A percentile compares a stretch with the other conserved stretches of the same genome.
Conservation (phyloP, 306 rosid genomes). For the Lathyrus sativus region DNA sequence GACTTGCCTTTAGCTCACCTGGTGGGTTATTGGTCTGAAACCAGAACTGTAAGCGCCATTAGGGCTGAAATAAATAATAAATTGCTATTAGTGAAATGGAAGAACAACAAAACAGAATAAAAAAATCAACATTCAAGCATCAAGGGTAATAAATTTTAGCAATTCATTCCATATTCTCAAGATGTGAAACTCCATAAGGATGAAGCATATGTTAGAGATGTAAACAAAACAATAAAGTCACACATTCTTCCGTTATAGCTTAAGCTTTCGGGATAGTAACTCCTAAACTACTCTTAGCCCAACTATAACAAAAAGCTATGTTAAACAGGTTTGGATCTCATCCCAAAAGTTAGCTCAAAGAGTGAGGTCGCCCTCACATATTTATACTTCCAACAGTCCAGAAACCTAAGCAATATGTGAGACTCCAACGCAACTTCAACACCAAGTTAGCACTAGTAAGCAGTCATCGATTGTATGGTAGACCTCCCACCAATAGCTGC, state of each 20-base stretch:
- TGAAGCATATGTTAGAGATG: neutral
- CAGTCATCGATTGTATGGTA: slow-evolving; percentile 1
- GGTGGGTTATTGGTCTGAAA: slow-evolving; percentile 95
- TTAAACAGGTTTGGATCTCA: too few species aligned
- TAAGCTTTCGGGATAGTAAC: neutral
- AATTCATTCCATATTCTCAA: slow-evolving; percentile 11
- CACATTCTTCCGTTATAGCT: neutral
- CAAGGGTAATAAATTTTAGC: neutral
- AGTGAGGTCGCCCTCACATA: too few species aligned
- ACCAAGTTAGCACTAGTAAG: neutral
- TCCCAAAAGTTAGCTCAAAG: too few species aligned
- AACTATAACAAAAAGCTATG: too few species aligned
- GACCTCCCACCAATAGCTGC: slow-evolving; percentile 19
- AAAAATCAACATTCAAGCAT: neutral
- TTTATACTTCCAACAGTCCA: too few species aligned
- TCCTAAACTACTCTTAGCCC: too few species aligned
- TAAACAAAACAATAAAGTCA: neutral
- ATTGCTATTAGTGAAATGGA: slow-evolving; percentile 31
- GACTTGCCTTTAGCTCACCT: slow-evolving; percentile 80
- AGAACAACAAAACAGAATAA: neutral
- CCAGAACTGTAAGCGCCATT: slow-evolving; percentile 96
- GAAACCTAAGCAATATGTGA: too few species aligned
- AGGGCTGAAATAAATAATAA: slow-evolving; percentile 67
- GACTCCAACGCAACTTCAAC: too few species aligned
- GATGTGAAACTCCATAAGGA: slow-evolving; percentile 20